These are phyloP conservation scores for Tillandsia fasciculata DNA, from an alignment of 176 grass and related monocot species.

Conservation along the genomic window DNA sequence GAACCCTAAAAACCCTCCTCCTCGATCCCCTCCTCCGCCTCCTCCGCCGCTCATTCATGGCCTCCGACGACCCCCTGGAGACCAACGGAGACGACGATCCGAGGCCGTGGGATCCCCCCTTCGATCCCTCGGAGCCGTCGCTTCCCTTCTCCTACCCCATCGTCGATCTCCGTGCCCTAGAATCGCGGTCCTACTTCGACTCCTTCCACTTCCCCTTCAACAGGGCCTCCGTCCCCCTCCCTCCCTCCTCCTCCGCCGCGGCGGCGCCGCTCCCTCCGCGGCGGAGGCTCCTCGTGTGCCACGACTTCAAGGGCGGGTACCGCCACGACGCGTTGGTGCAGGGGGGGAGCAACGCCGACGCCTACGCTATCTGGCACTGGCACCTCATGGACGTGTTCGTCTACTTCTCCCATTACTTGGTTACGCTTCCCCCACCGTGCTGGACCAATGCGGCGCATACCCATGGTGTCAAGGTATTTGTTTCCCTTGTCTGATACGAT, in stretches of 20 bases:
- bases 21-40: constrained; percentile 21
- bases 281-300: constrained; percentile 69
- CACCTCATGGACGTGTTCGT: constrained; percentile 88
- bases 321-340: constrained; percentile 59
- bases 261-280: constrained; percentile 27
- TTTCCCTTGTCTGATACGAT: constrained; percentile 6
- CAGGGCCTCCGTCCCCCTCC: constrained; percentile 34
- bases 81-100: constrained; percentile 1
- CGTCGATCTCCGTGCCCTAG: constrained; percentile 50
- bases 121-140: constrained; percentile 57
- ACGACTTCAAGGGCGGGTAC: constrained; percentile 86
- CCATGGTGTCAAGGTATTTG: constrained; percentile 72
- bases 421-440: constrained; percentile 80
- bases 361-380: constrained; percentile 95
- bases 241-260: constrained; percentile 3
- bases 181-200: constrained; percentile 52
- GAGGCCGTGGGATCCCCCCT: constrained; percentile 53
- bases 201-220: constrained; percentile 92
- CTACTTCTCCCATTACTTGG: constrained; percentile 92
- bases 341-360: constrained; percentile 43
- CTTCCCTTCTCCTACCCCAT: constrained; percentile 83
- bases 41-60: constrained; percentile 13
- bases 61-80: not conserved
- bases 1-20: constrained; percentile 1
- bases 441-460: constrained; percentile 89